Percentiles rank a stretch among this genome's conserved stretches.
Conservation (phyloP, 352 stramenopile genomes). For the Globisporangium takayamanum region DNA sequence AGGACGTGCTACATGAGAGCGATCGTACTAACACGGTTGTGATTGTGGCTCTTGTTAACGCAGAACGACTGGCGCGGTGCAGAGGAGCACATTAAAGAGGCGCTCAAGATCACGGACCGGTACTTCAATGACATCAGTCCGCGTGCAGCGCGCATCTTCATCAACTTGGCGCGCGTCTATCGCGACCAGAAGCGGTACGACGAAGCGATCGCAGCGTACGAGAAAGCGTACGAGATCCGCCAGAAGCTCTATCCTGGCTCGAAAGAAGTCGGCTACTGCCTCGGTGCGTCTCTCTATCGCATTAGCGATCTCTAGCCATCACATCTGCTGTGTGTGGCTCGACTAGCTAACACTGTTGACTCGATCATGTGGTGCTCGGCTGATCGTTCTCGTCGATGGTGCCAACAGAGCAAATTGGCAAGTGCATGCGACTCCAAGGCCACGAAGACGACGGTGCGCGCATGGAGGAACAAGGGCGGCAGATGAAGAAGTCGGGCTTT, state of each 20-base stretch:
- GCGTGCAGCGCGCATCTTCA: slow-evolving; percentile 58
- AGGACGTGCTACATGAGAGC: neutral
- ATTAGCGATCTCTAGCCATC: too few species aligned
- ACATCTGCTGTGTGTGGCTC: neutral
- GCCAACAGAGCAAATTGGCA: slow-evolving; percentile 74
- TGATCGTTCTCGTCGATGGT: neutral
- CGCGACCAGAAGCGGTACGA: slow-evolving; percentile 69
- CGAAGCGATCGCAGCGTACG: slow-evolving; percentile 62
- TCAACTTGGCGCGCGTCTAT: slow-evolving; percentile 75
- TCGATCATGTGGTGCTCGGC: neutral
- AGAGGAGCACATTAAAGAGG: slow-evolving; percentile 71
- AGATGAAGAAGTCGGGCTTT: slow-evolving; percentile 57
- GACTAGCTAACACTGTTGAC: neutral
- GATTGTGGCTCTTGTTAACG: neutral
- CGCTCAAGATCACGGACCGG: slow-evolving; percentile 63
- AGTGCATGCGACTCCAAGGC: slow-evolving; percentile 53
- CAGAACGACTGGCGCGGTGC: slow-evolving; percentile 61
- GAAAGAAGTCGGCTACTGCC: slow-evolving; percentile 69
- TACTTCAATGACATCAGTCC: slow-evolving; percentile 79
- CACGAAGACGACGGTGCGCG: slow-evolving; percentile 52
- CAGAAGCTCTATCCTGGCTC: slow-evolving; percentile 68
- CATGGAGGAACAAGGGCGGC: slow-evolving; percentile 43
- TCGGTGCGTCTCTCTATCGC: slow-evolving; percentile 30
- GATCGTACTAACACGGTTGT: neutral
- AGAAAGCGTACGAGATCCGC: slow-evolving; percentile 65